Conservation (phyloP, 2,329 filamentous ascomycete genomes). For the Monosporascus sp. region DNA sequence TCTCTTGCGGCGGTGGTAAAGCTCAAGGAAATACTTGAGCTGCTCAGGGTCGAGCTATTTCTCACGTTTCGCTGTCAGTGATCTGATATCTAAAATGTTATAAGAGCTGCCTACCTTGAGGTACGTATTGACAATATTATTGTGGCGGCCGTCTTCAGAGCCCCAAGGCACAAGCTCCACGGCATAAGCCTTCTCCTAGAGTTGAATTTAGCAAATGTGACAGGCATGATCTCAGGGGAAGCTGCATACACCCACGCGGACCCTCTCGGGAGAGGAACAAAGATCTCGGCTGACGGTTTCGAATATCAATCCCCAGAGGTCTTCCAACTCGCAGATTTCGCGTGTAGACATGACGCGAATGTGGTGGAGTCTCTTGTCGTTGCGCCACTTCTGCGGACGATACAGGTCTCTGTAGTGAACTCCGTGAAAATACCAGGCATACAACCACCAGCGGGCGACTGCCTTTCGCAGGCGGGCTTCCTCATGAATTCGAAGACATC, state of each 20-base stretch:
- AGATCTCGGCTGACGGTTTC: slow-evolving; percentile 22
- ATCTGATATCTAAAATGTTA: neutral
- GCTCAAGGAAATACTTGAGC: slow-evolving; percentile 44
- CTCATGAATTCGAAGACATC: slow-evolving; percentile 39
- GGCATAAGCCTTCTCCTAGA: slow-evolving; percentile 6
- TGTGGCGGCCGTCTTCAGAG: slow-evolving; percentile 21
- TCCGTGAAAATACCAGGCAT: slow-evolving; percentile 47
- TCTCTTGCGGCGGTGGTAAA: slow-evolving; percentile 41
- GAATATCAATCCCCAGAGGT: slow-evolving; percentile 17
- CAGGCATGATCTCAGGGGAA: neutral
- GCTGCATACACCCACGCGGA: slow-evolving; percentile 17
- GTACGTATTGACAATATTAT: slow-evolving; percentile 30
- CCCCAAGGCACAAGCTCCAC: slow-evolving; percentile 25
- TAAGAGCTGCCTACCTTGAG: slow-evolving; percentile 29
- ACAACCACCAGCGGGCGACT: slow-evolving; percentile 51
- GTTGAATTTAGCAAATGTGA: slow-evolving; percentile 7
- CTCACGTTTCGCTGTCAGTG: neutral
- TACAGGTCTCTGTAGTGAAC: slow-evolving; percentile 27
- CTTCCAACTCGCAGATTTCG: slow-evolving; percentile 23
- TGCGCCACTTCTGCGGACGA: slow-evolving; percentile 13
- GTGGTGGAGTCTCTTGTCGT: slow-evolving; percentile 21
- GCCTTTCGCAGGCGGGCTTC: slow-evolving; percentile 43
- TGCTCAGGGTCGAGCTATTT: slow-evolving; percentile 37
- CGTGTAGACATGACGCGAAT: slow-evolving; percentile 20
- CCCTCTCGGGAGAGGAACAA: slow-evolving; percentile 22